Conservation (phyloP, 2,329 filamentous ascomycete genomes). For the Cercospora sojina region DNA sequence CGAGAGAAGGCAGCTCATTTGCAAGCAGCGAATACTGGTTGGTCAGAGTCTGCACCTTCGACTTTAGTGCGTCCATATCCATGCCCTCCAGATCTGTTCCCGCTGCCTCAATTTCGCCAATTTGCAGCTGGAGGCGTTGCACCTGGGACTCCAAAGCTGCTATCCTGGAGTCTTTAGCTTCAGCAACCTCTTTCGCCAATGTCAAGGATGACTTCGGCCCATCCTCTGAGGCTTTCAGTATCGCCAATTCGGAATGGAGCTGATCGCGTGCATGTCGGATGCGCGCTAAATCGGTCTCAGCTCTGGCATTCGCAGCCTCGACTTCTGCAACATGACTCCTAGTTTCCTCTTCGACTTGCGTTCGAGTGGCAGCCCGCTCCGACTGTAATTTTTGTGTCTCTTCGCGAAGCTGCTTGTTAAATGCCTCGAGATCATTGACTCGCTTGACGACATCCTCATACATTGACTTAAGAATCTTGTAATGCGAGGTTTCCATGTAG, state of each 20-base stretch:
- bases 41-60: constrained; percentile 71
- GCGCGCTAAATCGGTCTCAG: constrained; percentile 81
- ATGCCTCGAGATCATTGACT: constrained; percentile 86
- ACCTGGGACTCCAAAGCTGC: constrained; percentile 78
- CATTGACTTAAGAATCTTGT: constrained; percentile 85
- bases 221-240: constrained; percentile 76
- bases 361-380: constrained; percentile 78
- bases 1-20: constrained; percentile 83
- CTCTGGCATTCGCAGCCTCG: constrained; percentile 75
- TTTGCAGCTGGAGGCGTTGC: constrained; percentile 62
- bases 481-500: constrained; percentile 86
- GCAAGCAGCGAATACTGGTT: constrained; percentile 81
- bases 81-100: constrained; percentile 56
- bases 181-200: constrained; percentile 76
- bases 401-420: constrained; percentile 78
- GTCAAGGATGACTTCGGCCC: constrained; percentile 68
- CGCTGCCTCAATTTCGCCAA: constrained; percentile 47
- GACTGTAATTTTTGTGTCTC: constrained; percentile 82
- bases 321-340: constrained; percentile 71
- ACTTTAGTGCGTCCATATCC: constrained; percentile 67
- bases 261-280: constrained; percentile 85
- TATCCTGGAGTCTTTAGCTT: constrained; percentile 78
- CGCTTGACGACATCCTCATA: constrained; percentile 91
- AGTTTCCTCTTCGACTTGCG: constrained; percentile 77
- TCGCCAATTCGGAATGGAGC: constrained; percentile 73